These are phyloP conservation scores for Spatholobus suberectus DNA, from an alignment of 306 rosid species.

Conservation along the genomic window DNA sequence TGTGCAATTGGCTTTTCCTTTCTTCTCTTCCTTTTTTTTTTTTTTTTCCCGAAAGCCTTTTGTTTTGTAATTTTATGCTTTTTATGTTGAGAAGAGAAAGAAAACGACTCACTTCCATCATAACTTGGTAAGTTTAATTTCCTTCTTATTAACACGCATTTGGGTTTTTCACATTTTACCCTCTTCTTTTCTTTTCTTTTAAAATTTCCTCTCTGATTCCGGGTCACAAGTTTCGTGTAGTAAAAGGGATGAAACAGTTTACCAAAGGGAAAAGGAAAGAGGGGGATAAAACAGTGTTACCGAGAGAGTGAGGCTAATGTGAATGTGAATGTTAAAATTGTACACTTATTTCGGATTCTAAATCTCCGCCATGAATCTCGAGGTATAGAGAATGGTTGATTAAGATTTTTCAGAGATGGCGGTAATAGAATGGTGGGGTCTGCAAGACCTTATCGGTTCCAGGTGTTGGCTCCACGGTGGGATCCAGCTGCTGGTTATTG, in stretches of 20 bases:
- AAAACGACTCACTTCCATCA: conserved; percentile 49
- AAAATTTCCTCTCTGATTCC: neutral
- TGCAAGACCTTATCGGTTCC: conserved; percentile 67
- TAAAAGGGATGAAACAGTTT: conserved; percentile 51
- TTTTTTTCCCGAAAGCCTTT: conserved; percentile 30
- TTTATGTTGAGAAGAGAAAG: conserved; percentile 39
- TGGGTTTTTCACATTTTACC: neutral
- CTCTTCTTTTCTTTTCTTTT: too few species aligned
- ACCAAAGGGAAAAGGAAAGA: neutral
- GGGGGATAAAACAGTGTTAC: neutral
- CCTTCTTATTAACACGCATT: neutral
- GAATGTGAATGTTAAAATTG: neutral
- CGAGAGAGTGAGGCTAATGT: neutral
- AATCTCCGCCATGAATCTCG: conserved; percentile 49
- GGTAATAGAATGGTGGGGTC: conserved; percentile 54
- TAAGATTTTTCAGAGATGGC: conserved; percentile 47
- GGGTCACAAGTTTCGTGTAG: conserved; percentile 35
- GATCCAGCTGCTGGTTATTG: conserved; percentile 59
- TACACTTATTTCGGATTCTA: neutral
- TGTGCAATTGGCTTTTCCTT: conserved; percentile 57
- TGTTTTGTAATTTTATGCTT: conserved; percentile 43
- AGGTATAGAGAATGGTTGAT: conserved; percentile 58
- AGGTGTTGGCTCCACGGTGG: conserved; percentile 76
- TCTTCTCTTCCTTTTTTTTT: conserved; percentile 49
- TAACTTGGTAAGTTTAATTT: conserved; percentile 39